These are phyloP conservation scores for Cladosporium sp. DNA, from an alignment of 2,329 filamentous ascomycete genomes.

Conservation along the genomic window DNA sequence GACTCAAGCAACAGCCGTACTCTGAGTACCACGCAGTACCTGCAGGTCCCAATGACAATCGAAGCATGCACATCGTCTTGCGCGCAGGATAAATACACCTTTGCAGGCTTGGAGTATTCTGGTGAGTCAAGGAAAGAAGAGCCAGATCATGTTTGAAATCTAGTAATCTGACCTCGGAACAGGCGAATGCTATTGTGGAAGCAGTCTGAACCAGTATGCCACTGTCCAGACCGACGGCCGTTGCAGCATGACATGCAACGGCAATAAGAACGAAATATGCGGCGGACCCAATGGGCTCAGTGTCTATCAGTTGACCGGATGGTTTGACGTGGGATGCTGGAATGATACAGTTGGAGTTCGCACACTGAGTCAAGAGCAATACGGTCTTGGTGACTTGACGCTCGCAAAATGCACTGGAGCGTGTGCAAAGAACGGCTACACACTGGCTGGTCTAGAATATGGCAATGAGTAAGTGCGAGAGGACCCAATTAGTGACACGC, in stretches of 20 bases:
- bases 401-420: slow-evolving; percentile 22
- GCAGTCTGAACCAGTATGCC: slow-evolving; percentile 20
- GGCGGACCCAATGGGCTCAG: slow-evolving; percentile 10
- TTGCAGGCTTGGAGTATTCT: slow-evolving; percentile 22
- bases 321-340: slow-evolving; percentile 27
- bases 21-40: slow-evolving; percentile 16
- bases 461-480: slow-evolving; percentile 11
- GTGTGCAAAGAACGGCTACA: slow-evolving; percentile 22
- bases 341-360: slow-evolving; percentile 21
- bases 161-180: neutral
- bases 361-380: slow-evolving; percentile 3
- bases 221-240: slow-evolving; percentile 17
- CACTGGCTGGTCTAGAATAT: slow-evolving; percentile 25
- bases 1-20: slow-evolving; percentile 20
- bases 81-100: slow-evolving; percentile 14
- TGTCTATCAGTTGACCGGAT: slow-evolving; percentile 27
- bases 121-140: slow-evolving; percentile 10
- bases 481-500: too few relatives aligned
- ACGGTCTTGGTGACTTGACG: slow-evolving; percentile 12
- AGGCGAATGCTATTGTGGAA: slow-evolving; percentile 31
- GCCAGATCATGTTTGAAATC: neutral
- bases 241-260: slow-evolving; percentile 14
- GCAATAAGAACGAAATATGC: slow-evolving; percentile 5
- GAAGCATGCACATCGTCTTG: slow-evolving; percentile 21
- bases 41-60: slow-evolving; percentile 19